Conservation (phyloP, 495 filamentous ascomycete genomes). For the Podospora anserina region DNA sequence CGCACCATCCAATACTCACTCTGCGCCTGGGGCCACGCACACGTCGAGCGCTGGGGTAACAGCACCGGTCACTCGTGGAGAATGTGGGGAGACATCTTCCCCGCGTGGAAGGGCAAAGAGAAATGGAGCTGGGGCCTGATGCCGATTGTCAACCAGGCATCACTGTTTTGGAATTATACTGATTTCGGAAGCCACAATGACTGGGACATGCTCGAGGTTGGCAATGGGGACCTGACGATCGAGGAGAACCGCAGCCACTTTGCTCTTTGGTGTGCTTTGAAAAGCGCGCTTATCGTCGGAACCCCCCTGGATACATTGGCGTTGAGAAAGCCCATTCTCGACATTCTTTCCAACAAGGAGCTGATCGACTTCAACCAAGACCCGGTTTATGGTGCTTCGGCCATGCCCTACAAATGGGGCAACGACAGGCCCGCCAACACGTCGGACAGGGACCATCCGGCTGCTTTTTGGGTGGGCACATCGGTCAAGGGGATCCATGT, state of each 20-base stretch:
- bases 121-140: conserved; percentile 43
- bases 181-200: conserved; percentile 58
- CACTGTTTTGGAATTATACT: conserved; percentile 28
- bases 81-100: conserved; percentile 50
- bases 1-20: conserved; percentile 61
- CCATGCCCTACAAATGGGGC: conserved; percentile 64
- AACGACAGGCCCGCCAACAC: conserved; percentile 45
- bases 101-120: conserved; percentile 45
- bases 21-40: conserved; percentile 59
- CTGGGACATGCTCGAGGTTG: conserved; percentile 66
- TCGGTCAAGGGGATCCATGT: conserved; percentile 47
- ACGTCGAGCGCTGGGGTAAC: conserved; percentile 53
- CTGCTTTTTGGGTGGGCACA: conserved; percentile 59
- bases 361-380: conserved; percentile 63
- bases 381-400: conserved; percentile 44
- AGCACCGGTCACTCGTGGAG: conserved; percentile 54
- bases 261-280: conserved; percentile 30
- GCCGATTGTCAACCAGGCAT: conserved; percentile 39
- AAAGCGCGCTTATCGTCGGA: conserved; percentile 33
- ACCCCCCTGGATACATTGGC: conserved; percentile 13
- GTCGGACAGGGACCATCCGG: conserved; percentile 49
- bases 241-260: conserved; percentile 44
- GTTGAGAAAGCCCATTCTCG: conserved; percentile 7
- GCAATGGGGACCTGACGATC: conserved; percentile 57
- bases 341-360: conserved; percentile 50